phyloP scores from a whole-genome alignment of 1,284 basidiomycete genomes.

The Sporisorium exsertum region DNA sequence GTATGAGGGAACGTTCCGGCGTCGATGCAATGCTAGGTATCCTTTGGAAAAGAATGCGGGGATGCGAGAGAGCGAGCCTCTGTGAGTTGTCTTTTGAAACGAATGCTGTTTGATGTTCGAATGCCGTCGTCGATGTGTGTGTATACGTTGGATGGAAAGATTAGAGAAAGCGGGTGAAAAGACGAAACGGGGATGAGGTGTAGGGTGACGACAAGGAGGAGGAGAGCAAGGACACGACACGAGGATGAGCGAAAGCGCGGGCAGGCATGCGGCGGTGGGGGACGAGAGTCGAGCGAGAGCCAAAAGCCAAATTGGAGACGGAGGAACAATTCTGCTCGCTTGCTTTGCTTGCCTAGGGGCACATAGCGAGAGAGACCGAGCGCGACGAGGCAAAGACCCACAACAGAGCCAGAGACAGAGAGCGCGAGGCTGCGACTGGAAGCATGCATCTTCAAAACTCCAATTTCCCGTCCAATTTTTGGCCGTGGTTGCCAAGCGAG shows the following conservation, averaged over 20 bases:
- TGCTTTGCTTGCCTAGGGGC: not conserved
- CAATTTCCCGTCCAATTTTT: not conserved
- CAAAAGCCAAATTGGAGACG: not conserved
- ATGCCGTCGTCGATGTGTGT: not conserved
- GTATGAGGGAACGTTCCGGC: not conserved
- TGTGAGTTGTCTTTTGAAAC: not conserved
- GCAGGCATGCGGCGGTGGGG: not conserved
- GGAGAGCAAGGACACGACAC: not conserved
- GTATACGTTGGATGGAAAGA: not conserved
- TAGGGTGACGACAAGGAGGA: not conserved
- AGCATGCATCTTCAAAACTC: not conserved
- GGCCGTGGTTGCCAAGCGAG: not conserved
- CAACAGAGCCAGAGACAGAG: not conserved
- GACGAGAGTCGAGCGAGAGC: not conserved
- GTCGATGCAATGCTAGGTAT: not conserved
- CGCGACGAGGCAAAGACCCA: not conserved
- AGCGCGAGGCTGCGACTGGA: not conserved
- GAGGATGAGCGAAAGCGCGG: not conserved
- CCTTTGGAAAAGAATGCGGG: slow-evolving; percentile 5
- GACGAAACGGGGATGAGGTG: not conserved
- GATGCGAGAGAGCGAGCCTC: not conserved
- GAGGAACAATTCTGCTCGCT: not conserved
- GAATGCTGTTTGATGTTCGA: not conserved
- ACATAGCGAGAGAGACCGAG: not conserved
- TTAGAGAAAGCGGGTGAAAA: not conserved